Evolutionary conservation across 1,139 yeast genomes (phyloP).

Genomic region (Saccharomyces hybrid): DNA sequence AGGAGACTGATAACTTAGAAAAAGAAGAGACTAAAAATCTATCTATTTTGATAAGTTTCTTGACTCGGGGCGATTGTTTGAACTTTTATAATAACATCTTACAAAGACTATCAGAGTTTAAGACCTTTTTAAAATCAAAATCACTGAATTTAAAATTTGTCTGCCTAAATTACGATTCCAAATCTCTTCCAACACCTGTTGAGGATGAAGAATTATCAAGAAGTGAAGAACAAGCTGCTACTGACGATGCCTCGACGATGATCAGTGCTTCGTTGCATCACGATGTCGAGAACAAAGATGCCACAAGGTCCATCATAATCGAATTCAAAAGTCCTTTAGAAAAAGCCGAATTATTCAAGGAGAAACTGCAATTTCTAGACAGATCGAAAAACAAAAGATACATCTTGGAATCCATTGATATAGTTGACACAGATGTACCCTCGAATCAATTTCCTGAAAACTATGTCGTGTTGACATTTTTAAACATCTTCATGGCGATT

Average conservation of each 20-base stretch:
- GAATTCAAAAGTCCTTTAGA: background rate
- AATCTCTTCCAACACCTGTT: background rate
- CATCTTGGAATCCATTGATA: constrained; percentile 65
- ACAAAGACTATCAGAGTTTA: constrained; percentile 40
- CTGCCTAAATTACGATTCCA: constrained; percentile 39
- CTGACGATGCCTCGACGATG: background rate
- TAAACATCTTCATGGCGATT: constrained; percentile 74
- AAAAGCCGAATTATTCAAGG: constrained; percentile 35
- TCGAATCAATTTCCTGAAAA: constrained; percentile 28
- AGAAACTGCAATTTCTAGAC: constrained; percentile 40
- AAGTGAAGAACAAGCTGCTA: constrained; percentile 33
- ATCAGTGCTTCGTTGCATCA: background rate
- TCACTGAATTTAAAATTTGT: constrained; percentile 59
- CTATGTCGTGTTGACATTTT: constrained; percentile 75
- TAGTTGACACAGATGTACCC: constrained; percentile 39
- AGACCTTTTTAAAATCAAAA: constrained; percentile 37
- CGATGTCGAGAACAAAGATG: constrained; percentile 15
- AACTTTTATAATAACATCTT: constrained; percentile 39
- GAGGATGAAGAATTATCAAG: constrained; percentile 38
- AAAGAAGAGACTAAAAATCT: constrained; percentile 1
- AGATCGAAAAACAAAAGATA: constrained; percentile 36
- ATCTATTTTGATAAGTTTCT: constrained; percentile 35
- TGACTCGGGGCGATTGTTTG: constrained; percentile 38
- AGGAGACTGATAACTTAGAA: constrained; percentile 12
- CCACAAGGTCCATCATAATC: constrained; percentile 23